Evolutionary conservation across 176 grass and related monocot species (phyloP).

Genomic region (Lolium perenne): DNA sequence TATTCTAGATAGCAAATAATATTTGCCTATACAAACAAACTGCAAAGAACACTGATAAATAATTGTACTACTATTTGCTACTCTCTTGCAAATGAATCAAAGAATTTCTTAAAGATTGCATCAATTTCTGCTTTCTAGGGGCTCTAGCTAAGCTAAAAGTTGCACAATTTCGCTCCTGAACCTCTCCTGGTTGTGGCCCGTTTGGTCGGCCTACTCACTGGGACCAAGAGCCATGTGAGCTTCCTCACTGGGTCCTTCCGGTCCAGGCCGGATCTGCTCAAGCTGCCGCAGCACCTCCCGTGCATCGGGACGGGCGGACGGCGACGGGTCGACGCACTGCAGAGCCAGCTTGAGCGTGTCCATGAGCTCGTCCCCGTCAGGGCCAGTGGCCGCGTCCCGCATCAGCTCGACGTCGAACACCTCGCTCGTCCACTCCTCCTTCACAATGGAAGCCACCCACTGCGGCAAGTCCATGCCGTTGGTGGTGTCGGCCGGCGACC

Average conservation of each 20-base stretch:
- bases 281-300: slow-evolving; percentile 73
- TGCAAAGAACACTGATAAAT: background rate
- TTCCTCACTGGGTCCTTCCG: slow-evolving; percentile 44
- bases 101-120: slow-evolving; percentile 11
- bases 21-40: slow-evolving; percentile 11
- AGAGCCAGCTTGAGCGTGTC: slow-evolving; percentile 84
- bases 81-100: slow-evolving; percentile 28
- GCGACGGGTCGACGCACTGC: slow-evolving; percentile 76
- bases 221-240: slow-evolving; percentile 34
- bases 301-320: slow-evolving; percentile 59
- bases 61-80: background rate
- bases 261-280: slow-evolving; percentile 73
- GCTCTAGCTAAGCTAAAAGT: slow-evolving; percentile 20
- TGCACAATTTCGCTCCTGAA: background rate
- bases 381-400: slow-evolving; percentile 51
- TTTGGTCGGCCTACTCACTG: slow-evolving; percentile 38
- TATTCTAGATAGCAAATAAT: slow-evolving; percentile 3
- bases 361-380: slow-evolving; percentile 69
- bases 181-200: background rate
- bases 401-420: slow-evolving; percentile 90
- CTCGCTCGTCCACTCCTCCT: slow-evolving; percentile 93
- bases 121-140: background rate
- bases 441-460: slow-evolving; percentile 86
- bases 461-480: slow-evolving; percentile 82
- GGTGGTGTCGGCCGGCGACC: slow-evolving; percentile 67